These are phyloP conservation scores for Trichoderma atroviride DNA, from an alignment of 2,329 filamentous ascomycete species.

Conservation along the genomic window DNA sequence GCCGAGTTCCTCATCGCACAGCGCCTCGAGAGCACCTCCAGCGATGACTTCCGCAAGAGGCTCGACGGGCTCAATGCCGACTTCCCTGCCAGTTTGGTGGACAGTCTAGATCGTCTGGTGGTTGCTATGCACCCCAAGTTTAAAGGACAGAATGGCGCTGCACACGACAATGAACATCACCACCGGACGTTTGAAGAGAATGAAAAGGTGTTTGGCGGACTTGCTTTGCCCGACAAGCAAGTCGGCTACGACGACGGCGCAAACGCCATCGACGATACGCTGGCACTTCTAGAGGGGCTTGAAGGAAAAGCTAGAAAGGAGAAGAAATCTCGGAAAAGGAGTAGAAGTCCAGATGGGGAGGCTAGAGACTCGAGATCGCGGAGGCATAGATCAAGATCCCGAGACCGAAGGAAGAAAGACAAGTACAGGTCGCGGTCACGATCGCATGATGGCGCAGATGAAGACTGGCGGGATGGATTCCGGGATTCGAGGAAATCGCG, in stretches of 20 bases:
- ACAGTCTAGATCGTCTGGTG: slow-evolving; percentile 88
- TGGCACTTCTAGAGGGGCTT: slow-evolving; percentile 85
- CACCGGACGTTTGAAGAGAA: slow-evolving; percentile 66
- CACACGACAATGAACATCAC: slow-evolving; percentile 45
- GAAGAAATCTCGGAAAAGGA: slow-evolving; percentile 57
- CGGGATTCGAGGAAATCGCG: slow-evolving; percentile 39
- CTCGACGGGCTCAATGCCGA: slow-evolving; percentile 77
- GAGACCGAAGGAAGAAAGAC: slow-evolving; percentile 42
- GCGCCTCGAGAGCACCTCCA: slow-evolving; percentile 71
- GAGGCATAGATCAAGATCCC: slow-evolving; percentile 46
- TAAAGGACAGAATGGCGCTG: slow-evolving; percentile 58
- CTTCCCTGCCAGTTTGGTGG: slow-evolving; percentile 82
- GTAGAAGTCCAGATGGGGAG: slow-evolving; percentile 59
- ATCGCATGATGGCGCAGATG: slow-evolving; percentile 46
- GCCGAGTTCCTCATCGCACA: slow-evolving; percentile 96
- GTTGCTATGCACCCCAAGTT: slow-evolving; percentile 89
- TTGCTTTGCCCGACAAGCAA: slow-evolving; percentile 81
- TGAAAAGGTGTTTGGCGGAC: slow-evolving; percentile 84
- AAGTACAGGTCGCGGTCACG: slow-evolving; percentile 44
- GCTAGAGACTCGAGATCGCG: slow-evolving; percentile 45
- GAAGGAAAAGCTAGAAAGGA: slow-evolving; percentile 66
- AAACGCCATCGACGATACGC: slow-evolving; percentile 86
- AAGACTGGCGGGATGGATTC: slow-evolving; percentile 49
- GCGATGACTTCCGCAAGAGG: slow-evolving; percentile 74
- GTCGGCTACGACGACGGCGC: slow-evolving; percentile 43